Percentiles rank a stretch among this genome's conserved stretches.
These are phyloP conservation scores for Entomortierella lignicola DNA, from an alignment of 192 early-diverging fungal genomes.

Conservation along the genomic window DNA sequence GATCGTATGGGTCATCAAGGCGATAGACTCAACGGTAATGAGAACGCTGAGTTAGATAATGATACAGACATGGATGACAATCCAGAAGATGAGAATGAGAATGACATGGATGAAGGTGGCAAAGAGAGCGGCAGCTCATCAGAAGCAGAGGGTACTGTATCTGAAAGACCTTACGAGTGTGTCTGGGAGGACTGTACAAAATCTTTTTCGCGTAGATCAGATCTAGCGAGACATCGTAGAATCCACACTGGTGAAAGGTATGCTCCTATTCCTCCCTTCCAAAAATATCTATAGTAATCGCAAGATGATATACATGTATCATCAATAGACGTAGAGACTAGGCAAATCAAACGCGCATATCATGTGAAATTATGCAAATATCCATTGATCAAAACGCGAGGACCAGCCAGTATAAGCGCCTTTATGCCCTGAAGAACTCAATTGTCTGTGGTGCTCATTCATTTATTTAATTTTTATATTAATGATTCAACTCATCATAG, in stretches of 20 bases:
- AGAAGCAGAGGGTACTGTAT: slow-evolving; percentile 50
- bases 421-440: too few relatives aligned
- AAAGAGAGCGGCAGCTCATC: slow-evolving; percentile 45
- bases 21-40: not conserved
- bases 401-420: too few relatives aligned
- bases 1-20: not conserved
- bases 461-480: too few relatives aligned
- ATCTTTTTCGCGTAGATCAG: slow-evolving; percentile 76
- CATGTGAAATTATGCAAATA: too few relatives aligned
- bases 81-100: slow-evolving; percentile 11
- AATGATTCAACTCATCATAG: not conserved
- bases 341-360: too few relatives aligned
- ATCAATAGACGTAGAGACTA: too few relatives aligned
- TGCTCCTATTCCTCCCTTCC: not conserved
- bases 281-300: too few relatives aligned
- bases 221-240: slow-evolving; percentile 76
- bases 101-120: slow-evolving; percentile 30
- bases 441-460: too few relatives aligned
- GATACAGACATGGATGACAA: slow-evolving; percentile 37
- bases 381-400: too few relatives aligned
- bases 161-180: slow-evolving; percentile 63
- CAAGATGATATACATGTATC: too few relatives aligned
- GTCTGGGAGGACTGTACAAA: slow-evolving; percentile 73
- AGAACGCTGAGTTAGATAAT: slow-evolving; percentile 31
- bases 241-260: slow-evolving; percentile 81